Conservation (phyloP, 805 yeast species). For the Yarrowia divulgata region DNA sequence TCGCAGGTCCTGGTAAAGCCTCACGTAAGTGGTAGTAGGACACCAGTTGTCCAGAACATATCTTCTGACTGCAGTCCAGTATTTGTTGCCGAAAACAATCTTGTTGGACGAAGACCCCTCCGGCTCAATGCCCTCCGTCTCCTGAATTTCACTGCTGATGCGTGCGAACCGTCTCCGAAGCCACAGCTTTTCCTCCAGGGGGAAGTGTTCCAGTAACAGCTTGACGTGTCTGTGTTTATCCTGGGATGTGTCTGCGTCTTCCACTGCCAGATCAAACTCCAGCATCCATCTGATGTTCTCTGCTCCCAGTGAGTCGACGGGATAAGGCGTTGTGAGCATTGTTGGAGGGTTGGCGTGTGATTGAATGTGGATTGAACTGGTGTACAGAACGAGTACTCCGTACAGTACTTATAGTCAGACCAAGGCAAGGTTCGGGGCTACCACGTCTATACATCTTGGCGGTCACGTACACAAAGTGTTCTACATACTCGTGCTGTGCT, state of each 20-base stretch:
- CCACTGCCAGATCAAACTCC: constrained; percentile 19
- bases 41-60: constrained; percentile 36
- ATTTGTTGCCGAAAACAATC: constrained; percentile 18
- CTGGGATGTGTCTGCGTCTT: constrained; percentile 4
- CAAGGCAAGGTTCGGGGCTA: neutral
- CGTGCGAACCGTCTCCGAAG: neutral
- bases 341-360: no score
- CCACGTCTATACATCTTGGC: neutral
- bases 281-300: constrained; percentile 34
- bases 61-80: constrained; percentile 19
- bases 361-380: neutral
- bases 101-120: constrained; percentile 30
- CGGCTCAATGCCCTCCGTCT: neutral
- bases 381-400: no score
- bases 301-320: constrained; percentile 28
- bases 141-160: constrained; percentile 16
- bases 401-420: neutral
- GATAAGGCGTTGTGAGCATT: constrained; percentile 30
- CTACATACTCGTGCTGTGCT: neutral
- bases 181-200: constrained; percentile 32
- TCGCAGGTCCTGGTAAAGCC: constrained; percentile 15
- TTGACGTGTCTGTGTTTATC: constrained; percentile 15
- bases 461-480: neutral
- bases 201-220: constrained; percentile 14
- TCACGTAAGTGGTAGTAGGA: constrained; percentile 13